Evolutionary conservation across 2,329 filamentous ascomycete species (phyloP), one percentile per base, ranked within the genome.

Genomic region (Cladophialophora chaetospira): DNA sequence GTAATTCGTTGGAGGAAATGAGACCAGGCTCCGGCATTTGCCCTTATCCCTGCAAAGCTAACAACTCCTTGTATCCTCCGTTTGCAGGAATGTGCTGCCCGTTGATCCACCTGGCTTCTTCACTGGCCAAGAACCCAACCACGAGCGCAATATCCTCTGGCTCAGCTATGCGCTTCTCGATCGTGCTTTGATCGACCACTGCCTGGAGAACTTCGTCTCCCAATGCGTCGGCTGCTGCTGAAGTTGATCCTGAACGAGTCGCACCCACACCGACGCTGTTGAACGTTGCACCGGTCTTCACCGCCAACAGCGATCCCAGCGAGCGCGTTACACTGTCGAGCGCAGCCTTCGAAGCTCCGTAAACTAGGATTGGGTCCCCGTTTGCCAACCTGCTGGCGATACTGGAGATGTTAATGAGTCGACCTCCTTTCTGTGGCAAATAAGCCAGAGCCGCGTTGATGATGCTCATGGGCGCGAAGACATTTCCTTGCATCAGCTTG

Each of bases 51-150:
- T 55, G 43, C 47, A 50, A 19, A 13, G 45, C 56, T 9, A 58
- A n/a, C 29, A 59, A 25, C 11, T 48, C 33, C 26, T 35, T 45
- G 28, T 49, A 10, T 6, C 73, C 69, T 6, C 72, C 70, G 50
- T 68, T 71, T 3, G 69, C 71, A 54, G 67, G 62, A 28, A 76
- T 28, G 64, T 73, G 66, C 26, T 66, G 63, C 1, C 78, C 79
- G 62, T 79, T 80, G 4, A 80, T 69, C 77, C 78, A 81, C 11
- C 74, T 70, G 0, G 76, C 72, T 42, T 72, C 65, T 43, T 75
- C 73, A 61, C 77, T 73, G 38, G 73, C 76, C 23, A 81, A 55
- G 56, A 79, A 76, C 0, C 66, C 75, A 1, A 80, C 78, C 5
- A 73, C 74, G 58, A 67, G 78, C 0, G 78, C 78, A 58, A 81